Evolutionary conservation across 345 rosid genomes (phyloP).

Genomic region (Angophora floribunda): DNA sequence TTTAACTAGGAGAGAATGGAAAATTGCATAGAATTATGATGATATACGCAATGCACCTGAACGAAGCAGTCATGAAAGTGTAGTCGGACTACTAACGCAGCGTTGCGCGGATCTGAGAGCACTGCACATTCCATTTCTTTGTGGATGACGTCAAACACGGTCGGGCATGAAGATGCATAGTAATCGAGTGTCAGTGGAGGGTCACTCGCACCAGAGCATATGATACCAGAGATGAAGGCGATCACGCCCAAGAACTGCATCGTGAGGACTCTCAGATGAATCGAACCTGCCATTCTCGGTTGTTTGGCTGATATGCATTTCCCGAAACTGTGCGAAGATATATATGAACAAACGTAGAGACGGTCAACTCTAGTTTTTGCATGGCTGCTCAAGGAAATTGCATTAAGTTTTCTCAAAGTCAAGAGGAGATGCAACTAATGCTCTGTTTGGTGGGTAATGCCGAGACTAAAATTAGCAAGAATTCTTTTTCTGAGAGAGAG

Average conservation of each 20-base stretch:
- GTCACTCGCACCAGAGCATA: constrained; percentile 8
- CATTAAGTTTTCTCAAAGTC: constrained; percentile 18
- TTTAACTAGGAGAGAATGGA: background rate
- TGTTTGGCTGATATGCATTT: background rate
- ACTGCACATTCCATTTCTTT: constrained; percentile 91
- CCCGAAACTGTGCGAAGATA: background rate
- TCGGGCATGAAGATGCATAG: constrained; percentile 69
- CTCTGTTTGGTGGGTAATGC: constrained; percentile 34
- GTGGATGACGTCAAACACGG: constrained; percentile 44
- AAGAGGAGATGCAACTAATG: constrained; percentile 66
- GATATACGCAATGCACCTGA: constrained; percentile 34
- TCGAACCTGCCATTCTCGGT: background rate
- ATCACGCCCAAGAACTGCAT: background rate
- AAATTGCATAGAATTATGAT: background rate
- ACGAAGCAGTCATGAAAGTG: constrained; percentile 96
- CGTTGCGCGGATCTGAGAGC: constrained; percentile 70
- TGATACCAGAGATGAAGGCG: background rate
- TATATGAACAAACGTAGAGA: background rate
- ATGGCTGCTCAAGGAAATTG: background rate
- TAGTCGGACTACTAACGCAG: constrained; percentile 58
- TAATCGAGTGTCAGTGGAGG: constrained; percentile 61
- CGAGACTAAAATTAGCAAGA: background rate
- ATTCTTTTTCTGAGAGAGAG: background rate
- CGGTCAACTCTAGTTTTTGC: background rate
- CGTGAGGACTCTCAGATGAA: background rate